Conservation (phyloP, 495 filamentous ascomycete genomes). For the Aspergillus cristatus region DNA sequence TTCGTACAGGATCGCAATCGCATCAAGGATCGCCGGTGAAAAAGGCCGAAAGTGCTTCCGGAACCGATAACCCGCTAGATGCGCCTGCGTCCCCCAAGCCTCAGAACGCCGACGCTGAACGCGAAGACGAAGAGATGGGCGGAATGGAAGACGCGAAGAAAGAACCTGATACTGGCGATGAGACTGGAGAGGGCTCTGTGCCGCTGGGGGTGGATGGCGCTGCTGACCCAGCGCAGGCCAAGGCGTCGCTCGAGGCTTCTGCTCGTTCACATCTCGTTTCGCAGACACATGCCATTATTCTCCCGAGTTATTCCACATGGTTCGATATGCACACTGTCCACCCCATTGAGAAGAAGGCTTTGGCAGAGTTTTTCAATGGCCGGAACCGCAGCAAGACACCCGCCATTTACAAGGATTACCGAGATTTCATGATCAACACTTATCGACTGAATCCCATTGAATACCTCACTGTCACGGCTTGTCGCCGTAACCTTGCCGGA, state of each 20-base stretch:
- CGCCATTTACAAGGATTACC: slow-evolving; percentile 96
- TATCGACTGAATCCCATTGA: slow-evolving; percentile 92
- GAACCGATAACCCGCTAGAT: slow-evolving; percentile 77
- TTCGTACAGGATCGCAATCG: slow-evolving; percentile 23
- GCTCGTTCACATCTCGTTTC: slow-evolving; percentile 84
- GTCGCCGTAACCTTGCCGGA: slow-evolving; percentile 86
- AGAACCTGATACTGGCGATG: slow-evolving; percentile 42
- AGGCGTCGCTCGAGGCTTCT: slow-evolving; percentile 72
- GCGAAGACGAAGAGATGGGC: slow-evolving; percentile 81
- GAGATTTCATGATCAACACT: slow-evolving; percentile 99
- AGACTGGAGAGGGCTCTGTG: slow-evolving; percentile 21
- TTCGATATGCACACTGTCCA: slow-evolving; percentile 95
- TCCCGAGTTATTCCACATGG: slow-evolving; percentile 94
- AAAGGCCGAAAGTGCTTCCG: slow-evolving; percentile 12
- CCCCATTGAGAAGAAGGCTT: slow-evolving; percentile 76
- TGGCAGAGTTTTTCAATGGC: slow-evolving; percentile 97
- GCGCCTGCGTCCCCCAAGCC: slow-evolving; percentile 68
- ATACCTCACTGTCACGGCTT: slow-evolving; percentile 97
- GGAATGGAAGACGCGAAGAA: slow-evolving; percentile 57
- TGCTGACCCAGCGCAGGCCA: slow-evolving; percentile 47
- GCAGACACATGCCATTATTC: slow-evolving; percentile 88
- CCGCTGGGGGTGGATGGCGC: slow-evolving; percentile 33
- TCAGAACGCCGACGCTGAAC: slow-evolving; percentile 51
- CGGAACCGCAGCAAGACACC: slow-evolving; percentile 96
- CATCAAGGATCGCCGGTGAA: slow-evolving; percentile 22